Evolutionary conservation across 306 rosid species (phyloP), one percentile per base, ranked within the genome.

Genomic region (Quercus suber): DNA sequence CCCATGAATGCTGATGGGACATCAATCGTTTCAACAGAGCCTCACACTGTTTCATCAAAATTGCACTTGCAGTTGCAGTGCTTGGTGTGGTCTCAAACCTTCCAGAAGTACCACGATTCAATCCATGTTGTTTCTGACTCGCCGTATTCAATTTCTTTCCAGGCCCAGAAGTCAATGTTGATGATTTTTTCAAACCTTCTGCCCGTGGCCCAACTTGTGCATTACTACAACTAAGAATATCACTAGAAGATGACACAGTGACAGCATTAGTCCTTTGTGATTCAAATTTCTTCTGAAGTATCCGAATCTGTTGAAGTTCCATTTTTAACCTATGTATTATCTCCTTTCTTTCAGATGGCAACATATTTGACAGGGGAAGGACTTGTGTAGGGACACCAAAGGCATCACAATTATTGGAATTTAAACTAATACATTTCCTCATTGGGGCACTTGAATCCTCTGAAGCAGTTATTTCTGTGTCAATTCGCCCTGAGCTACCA

Each of bases 1-100:
- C 90, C 96, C 94, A 88, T 61, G 76, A 84, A 87, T 78, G 73
- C 86, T 86, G 89, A 68, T 91, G 94, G 31, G 56, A 52, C 94
- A 88, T 88, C 86, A 93, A 65, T 55, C 88, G 80, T 83, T 87
- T 88, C 86, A 93, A 79, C 77, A 93, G 83, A 5, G 78, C 59
- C 58, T 89, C 94, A 30, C 98, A 93, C 76, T 91, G 97, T 77
- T 91, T 91, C 87, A 88, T 93, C 82, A 93, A 55, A 82, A 84
- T 80, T 64, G 76, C 84, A 79, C 25, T 87, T 3, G 87, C 76
- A 11, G 87, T 87, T 2, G 86, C 74, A 11, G 87, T 55, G 78
- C 53, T 80, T 11, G 89, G 84, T 52, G 83, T 79, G 45, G 91
- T 10, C 82, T 81, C 90, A 73, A 87, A 82, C 86, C 78, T 88